Conservation (phyloP, 768 basidiomycete species). For the Kwoniella sp. region DNA sequence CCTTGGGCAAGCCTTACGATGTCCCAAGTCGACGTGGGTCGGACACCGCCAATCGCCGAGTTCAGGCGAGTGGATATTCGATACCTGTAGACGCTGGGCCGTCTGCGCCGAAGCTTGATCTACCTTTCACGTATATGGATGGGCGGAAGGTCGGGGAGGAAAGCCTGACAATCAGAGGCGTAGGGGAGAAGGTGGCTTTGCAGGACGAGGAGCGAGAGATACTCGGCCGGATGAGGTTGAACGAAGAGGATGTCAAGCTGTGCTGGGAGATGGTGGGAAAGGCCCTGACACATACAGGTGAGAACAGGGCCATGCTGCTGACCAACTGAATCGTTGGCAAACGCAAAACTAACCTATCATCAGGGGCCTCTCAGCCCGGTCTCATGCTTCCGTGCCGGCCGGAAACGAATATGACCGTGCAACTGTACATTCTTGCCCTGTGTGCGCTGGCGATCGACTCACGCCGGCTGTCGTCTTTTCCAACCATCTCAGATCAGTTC, state of each 20-base stretch:
- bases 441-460: slow-evolving; percentile 14
- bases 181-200: slow-evolving; percentile 15
- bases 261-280: slow-evolving; percentile 26
- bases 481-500: slow-evolving; percentile 15
- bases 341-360: background rate
- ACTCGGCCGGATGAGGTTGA: slow-evolving; percentile 9
- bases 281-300: slow-evolving; percentile 22
- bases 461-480: slow-evolving; percentile 10
- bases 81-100: background rate
- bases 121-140: slow-evolving; percentile 4
- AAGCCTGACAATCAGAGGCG: slow-evolving; percentile 11
- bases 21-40: background rate
- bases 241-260: slow-evolving; percentile 17
- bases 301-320: background rate
- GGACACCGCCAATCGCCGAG: no score
- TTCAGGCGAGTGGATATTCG: no score
- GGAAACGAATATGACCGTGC: background rate
- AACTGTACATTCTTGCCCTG: slow-evolving; percentile 17
- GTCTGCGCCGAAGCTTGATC: slow-evolving; percentile 12
- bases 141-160: no score
- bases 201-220: slow-evolving; percentile 13
- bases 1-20: background rate
- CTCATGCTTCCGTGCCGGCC: slow-evolving; percentile 11
- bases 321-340: background rate
- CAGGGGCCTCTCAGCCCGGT: slow-evolving; percentile 4